Evolutionary conservation across 2,329 filamentous ascomycete genomes (phyloP), one percentile per base, ranked within the genome.

Genomic region (Graphiopsis chlorocephala): DNA sequence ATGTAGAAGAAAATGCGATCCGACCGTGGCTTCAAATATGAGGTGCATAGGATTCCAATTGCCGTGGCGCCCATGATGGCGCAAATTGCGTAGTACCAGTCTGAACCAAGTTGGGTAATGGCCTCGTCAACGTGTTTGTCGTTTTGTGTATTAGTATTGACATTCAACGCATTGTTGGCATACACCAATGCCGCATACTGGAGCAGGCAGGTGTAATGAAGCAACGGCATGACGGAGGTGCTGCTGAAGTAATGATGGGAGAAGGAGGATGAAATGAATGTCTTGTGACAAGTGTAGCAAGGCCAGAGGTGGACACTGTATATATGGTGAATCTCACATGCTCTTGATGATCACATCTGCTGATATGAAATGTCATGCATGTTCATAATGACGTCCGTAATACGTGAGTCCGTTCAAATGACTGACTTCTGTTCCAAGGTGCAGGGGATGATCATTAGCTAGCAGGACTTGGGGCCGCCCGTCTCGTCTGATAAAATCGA

Each of bases 1-100:
- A 87, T 82, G 76, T 87, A 86, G 75, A 86, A 84, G 75, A 87
- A 87, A 23, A 86, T 69, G 4, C 85, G 83, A 47, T 86, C 79
- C 2, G 76, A 74, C 31, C 83, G 80, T 4, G 81, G 81, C 69
- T 83, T 84, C 8, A 72, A 78, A 59, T 83, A 78, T 3, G 81
- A 80, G 23, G 82, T 72, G 1, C 71, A 81, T 26, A 86, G 74
- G 68, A 87, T 82, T 33, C 68, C 67, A 11, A 88, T 71, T 0
- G 83, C 83, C 0, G 82, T 74, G 3, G 81, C 65, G 3, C 77
- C 81, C 84, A 88, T 87, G 29, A 86, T 73, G 1, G 85, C 81
- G 64, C 80, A 84, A 12, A 87, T 81, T 12, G 86, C 77, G 74
- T 83, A 89, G 69, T 87, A 86, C 79, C 84, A 87, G 73, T 88